phyloP scores from a whole-genome alignment of 2,329 filamentous ascomycete species.

The Endoconidiophora laricicola region DNA sequence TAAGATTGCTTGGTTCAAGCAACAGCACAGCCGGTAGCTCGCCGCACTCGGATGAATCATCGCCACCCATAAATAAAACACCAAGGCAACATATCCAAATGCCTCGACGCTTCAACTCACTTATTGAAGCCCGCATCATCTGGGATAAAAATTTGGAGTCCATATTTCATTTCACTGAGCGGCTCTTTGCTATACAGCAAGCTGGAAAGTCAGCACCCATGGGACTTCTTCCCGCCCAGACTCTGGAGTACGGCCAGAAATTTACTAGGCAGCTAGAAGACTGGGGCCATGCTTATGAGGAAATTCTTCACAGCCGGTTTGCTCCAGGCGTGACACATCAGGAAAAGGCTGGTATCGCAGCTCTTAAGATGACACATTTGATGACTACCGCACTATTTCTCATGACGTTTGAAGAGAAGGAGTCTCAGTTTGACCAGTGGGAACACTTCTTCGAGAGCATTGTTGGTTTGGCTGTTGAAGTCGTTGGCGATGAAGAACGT shows the following conservation, averaged over 20 bases:
- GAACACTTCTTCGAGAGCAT: constrained; percentile 35
- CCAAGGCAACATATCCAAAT: constrained; percentile 14
- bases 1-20: constrained; percentile 23
- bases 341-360: constrained; percentile 42
- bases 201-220: constrained; percentile 33
- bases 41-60: neutral
- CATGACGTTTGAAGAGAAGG: constrained; percentile 43
- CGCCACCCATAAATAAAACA: neutral
- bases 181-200: constrained; percentile 26
- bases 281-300: constrained; percentile 41
- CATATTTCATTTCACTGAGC: constrained; percentile 42
- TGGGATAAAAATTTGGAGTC: constrained; percentile 41
- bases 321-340: constrained; percentile 33
- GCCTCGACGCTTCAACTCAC: constrained; percentile 29
- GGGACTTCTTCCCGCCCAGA: constrained; percentile 32
- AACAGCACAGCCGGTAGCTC: neutral
- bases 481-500: constrained; percentile 41
- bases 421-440: constrained; percentile 41
- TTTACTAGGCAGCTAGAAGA: constrained; percentile 35
- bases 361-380: constrained; percentile 45
- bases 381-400: constrained; percentile 40
- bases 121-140: constrained; percentile 37
- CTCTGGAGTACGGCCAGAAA: constrained; percentile 29
- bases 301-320: constrained; percentile 32
- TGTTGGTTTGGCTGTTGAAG: constrained; percentile 39